Conservation (phyloP, 352 stramenopile genomes). For the Phytophthora ohioensis region DNA sequence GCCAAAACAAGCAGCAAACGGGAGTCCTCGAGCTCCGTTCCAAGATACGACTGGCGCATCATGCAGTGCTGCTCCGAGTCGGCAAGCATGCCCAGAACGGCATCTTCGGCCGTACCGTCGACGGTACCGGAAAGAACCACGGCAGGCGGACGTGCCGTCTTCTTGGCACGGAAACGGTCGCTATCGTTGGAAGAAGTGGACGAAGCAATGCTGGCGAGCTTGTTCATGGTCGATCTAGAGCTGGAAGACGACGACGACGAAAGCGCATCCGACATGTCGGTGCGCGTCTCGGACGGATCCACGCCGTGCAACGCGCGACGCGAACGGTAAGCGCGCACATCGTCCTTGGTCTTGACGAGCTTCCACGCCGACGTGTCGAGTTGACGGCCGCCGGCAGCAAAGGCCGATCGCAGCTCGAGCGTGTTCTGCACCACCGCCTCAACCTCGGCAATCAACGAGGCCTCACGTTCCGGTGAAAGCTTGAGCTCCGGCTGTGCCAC, state of each 20-base stretch:
- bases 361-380: slow-evolving; percentile 52
- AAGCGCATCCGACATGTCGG: slow-evolving; percentile 27
- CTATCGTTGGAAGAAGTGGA: slow-evolving; percentile 30
- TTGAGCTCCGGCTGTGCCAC: slow-evolving; percentile 39
- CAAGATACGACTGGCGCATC: slow-evolving; percentile 51
- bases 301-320: slow-evolving; percentile 42
- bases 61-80: slow-evolving; percentile 50
- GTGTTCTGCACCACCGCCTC: slow-evolving; percentile 47
- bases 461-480: slow-evolving; percentile 33
- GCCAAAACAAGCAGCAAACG: slow-evolving; percentile 47
- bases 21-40: slow-evolving; percentile 47
- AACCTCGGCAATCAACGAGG: slow-evolving; percentile 36
- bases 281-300: slow-evolving; percentile 28
- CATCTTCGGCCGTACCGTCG: slow-evolving; percentile 52
- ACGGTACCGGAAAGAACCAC: slow-evolving; percentile 51
- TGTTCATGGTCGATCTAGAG: slow-evolving; percentile 40
- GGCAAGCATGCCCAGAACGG: slow-evolving; percentile 50
- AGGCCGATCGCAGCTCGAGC: slow-evolving; percentile 43
- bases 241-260: slow-evolving; percentile 43
- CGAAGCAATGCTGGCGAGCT: slow-evolving; percentile 27
- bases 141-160: slow-evolving; percentile 38
- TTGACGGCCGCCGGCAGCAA: slow-evolving; percentile 39
- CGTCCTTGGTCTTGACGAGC: slow-evolving; percentile 49
- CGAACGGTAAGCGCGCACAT: slow-evolving; percentile 48
- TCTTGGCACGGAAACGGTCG: slow-evolving; percentile 31